Conservation (phyloP, 306 rosid genomes). For the Inga leiocalycina region DNA sequence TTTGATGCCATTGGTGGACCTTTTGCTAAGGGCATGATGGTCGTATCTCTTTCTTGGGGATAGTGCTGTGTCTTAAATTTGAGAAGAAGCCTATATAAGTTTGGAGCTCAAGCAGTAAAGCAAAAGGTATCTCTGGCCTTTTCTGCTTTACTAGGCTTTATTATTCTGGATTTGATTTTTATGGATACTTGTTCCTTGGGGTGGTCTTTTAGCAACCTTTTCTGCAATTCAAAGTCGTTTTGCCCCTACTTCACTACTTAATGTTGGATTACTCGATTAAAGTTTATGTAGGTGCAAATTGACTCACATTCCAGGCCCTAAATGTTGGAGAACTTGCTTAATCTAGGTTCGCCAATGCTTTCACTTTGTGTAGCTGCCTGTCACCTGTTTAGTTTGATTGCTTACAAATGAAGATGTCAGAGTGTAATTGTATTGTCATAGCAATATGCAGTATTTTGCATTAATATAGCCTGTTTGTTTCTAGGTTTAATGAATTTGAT, state of each 20-base stretch:
- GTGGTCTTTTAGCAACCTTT: slow-evolving; percentile 13
- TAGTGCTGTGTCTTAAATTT: background rate
- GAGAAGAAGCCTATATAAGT: background rate
- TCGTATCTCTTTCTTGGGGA: background rate
- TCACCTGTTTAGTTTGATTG: background rate
- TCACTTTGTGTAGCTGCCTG: background rate
- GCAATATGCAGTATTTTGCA: slow-evolving; percentile 16
- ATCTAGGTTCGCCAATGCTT: background rate
- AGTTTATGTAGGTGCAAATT: slow-evolving; percentile 14
- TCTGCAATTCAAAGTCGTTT: background rate
- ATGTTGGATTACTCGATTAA: background rate
- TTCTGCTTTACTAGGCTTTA: background rate
- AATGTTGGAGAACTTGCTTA: slow-evolving; percentile 15
- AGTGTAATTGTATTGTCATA: slow-evolving; percentile 4
- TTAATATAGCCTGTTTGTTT: slow-evolving; percentile 29
- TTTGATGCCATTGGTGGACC: slow-evolving; percentile 49
- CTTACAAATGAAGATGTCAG: slow-evolving; percentile 6
- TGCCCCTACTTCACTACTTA: background rate
- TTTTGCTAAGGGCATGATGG: background rate
- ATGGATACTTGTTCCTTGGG: slow-evolving; percentile 9
- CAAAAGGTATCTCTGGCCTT: background rate
- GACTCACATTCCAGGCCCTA: background rate
- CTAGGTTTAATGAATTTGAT: slow-evolving; percentile 84
- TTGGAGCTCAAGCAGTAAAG: background rate
- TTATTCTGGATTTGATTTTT: background rate